phyloP scores from a whole-genome alignment of 2,329 filamentous ascomycete genomes.

The Penicillium sp. region DNA sequence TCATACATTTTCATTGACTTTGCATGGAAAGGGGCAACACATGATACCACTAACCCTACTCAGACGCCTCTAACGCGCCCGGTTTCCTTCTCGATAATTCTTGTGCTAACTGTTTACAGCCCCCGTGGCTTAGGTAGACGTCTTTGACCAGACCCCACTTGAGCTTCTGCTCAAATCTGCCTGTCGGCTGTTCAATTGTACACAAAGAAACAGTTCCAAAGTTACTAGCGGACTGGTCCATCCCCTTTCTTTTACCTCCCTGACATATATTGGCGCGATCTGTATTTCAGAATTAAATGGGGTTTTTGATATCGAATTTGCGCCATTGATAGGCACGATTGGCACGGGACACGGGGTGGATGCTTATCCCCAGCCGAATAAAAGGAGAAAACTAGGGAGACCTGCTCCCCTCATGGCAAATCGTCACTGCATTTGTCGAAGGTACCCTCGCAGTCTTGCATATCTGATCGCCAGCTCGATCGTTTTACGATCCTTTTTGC shows the following conservation, averaged over 20 bases:
- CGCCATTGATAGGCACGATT: constrained; percentile 3
- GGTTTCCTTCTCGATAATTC: background rate
- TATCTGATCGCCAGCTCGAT: constrained; percentile 23
- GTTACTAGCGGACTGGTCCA: background rate
- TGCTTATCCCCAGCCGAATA: background rate
- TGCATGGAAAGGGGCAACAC: background rate
- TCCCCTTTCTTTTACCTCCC: background rate
- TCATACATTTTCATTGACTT: background rate
- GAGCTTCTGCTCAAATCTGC: constrained; percentile 4
- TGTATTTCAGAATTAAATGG: constrained; percentile 11
- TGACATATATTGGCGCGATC: background rate
- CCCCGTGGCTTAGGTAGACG: constrained; percentile 3
- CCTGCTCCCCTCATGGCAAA: constrained; percentile 7
- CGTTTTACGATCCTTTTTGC: constrained; percentile 18
- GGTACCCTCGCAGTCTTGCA: background rate
- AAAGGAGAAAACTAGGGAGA: constrained; percentile 16
- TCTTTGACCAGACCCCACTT: constrained; percentile 4
- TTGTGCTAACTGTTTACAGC: background rate
- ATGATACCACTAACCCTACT: background rate
- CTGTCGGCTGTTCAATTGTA: constrained; percentile 1
- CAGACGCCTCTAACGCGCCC: background rate
- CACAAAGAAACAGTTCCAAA: background rate
- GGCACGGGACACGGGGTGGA: background rate
- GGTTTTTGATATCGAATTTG: background rate
- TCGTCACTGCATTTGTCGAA: background rate